Conservation (phyloP, 345 rosid genomes). For the Brassica nigra region DNA sequence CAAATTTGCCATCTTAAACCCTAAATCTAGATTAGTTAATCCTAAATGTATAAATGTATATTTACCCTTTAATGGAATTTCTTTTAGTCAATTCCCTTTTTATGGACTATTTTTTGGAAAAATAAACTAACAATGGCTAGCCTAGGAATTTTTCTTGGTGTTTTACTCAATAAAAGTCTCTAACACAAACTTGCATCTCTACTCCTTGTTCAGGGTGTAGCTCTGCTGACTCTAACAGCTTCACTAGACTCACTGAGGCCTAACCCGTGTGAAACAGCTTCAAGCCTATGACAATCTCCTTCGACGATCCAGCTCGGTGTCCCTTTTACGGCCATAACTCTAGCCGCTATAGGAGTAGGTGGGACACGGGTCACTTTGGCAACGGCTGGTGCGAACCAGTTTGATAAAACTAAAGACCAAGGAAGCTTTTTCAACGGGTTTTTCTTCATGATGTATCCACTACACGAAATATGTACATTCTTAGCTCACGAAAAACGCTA, state of each 20-base stretch:
- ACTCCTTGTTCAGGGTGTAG: slow-evolving; percentile 26
- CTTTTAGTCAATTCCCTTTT: too few relatives aligned
- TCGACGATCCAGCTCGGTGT: slow-evolving; percentile 39
- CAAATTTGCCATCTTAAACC: too few relatives aligned
- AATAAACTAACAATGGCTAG: too few relatives aligned
- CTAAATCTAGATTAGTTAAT: too few relatives aligned
- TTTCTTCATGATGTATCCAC: slow-evolving; percentile 43
- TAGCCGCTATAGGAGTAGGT: slow-evolving; percentile 37
- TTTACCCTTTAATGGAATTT: too few relatives aligned
- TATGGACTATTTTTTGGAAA: too few relatives aligned
- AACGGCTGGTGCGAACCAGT: slow-evolving; percentile 53
- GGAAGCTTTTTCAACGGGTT: slow-evolving; percentile 57
- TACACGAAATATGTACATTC: too few relatives aligned
- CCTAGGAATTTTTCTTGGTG: too few relatives aligned
- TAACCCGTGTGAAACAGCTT: slow-evolving; percentile 33
- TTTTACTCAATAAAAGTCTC: too few relatives aligned
- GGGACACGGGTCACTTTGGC: slow-evolving; percentile 46
- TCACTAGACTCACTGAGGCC: slow-evolving; percentile 44
- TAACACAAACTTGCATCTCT: too few relatives aligned
- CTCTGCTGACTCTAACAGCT: slow-evolving; percentile 46
- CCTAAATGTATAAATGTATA: too few relatives aligned
- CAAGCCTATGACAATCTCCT: slow-evolving; percentile 41
- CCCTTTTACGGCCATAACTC: slow-evolving; percentile 43
- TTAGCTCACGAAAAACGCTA: too few relatives aligned
- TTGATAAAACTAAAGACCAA: slow-evolving; percentile 39